phyloP scores from a whole-genome alignment of 2,329 filamentous ascomycete genomes.

The Berkeleyomyces basicola region DNA sequence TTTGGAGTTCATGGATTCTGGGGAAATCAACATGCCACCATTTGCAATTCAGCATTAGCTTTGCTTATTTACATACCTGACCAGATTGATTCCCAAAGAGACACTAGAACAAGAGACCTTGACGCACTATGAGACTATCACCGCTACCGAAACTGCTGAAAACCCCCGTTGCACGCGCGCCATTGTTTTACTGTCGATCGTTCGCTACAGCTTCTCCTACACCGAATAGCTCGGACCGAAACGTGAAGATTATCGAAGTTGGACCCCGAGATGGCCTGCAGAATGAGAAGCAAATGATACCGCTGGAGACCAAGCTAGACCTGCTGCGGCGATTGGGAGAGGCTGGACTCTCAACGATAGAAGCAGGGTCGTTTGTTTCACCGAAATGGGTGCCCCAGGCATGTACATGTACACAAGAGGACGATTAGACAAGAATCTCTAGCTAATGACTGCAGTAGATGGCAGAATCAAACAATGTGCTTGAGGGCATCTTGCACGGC shows the following conservation, averaged over 20 bases:
- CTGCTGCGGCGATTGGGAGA: slow-evolving; percentile 51
- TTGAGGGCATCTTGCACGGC: slow-evolving; percentile 47
- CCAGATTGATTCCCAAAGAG: neutral
- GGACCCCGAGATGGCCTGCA: slow-evolving; percentile 76
- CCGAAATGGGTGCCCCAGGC: slow-evolving; percentile 78
- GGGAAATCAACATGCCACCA: neutral
- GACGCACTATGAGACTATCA: neutral
- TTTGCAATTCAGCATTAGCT: neutral
- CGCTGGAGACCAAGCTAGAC: slow-evolving; percentile 58
- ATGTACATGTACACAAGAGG: neutral
- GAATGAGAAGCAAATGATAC: slow-evolving; percentile 59
- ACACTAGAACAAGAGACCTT: neutral
- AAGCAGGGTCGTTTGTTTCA: slow-evolving; percentile 67
- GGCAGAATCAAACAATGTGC: slow-evolving; percentile 60
- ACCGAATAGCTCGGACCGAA: slow-evolving; percentile 22
- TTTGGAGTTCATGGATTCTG: neutral
- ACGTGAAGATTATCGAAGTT: slow-evolving; percentile 59
- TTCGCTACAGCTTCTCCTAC: slow-evolving; percentile 7
- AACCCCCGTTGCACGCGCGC: neutral
- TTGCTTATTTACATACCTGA: neutral
- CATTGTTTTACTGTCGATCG: slow-evolving; percentile 2
- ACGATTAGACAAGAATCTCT: neutral
- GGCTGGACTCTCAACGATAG: slow-evolving; percentile 57
- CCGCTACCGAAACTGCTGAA: neutral
- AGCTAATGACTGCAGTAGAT: slow-evolving; percentile 33